These are phyloP conservation scores for Helichrysum umbraculigerum DNA, from an alignment of 129 eudicot genomes.

Conservation along the genomic window DNA sequence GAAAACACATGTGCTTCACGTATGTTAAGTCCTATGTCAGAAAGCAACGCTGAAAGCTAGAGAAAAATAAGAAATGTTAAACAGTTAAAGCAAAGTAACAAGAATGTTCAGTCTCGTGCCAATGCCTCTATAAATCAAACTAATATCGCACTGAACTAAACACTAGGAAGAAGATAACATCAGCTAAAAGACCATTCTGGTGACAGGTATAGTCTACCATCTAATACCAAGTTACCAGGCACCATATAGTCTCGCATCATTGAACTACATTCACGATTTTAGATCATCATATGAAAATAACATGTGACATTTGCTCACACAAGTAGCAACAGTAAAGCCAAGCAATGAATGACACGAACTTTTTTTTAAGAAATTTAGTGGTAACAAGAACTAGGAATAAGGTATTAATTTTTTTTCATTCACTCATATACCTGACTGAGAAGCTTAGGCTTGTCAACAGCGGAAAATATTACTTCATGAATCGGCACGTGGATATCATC, in stretches of 20 bases:
- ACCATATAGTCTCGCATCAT: background rate
- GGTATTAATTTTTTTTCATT: slow-evolving; percentile 9
- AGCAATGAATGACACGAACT: background rate
- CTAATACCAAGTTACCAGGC: background rate
- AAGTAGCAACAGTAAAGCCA: background rate
- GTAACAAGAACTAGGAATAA: background rate
- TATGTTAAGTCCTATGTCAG: slow-evolving; percentile 88
- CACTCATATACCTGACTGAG: slow-evolving; percentile 72
- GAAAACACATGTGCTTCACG: slow-evolving; percentile 99
- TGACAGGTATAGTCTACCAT: background rate
- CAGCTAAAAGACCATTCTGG: background rate
- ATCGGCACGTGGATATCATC: slow-evolving; percentile 47
- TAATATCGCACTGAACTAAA: background rate
- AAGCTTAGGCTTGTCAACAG: slow-evolving; percentile 93
- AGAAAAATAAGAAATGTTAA: slow-evolving; percentile 13
- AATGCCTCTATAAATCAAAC: background rate
- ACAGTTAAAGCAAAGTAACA: background rate
- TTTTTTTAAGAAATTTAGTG: background rate
- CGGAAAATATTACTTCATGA: slow-evolving; percentile 86
- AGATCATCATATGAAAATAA: background rate
- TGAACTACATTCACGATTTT: background rate
- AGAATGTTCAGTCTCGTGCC: background rate
- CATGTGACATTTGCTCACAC: background rate
- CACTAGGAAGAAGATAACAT: background rate
- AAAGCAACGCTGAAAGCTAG: slow-evolving; percentile 91